Conservation (phyloP, 2,329 filamentous ascomycete species). For the Cladophialophora immunda region DNA sequence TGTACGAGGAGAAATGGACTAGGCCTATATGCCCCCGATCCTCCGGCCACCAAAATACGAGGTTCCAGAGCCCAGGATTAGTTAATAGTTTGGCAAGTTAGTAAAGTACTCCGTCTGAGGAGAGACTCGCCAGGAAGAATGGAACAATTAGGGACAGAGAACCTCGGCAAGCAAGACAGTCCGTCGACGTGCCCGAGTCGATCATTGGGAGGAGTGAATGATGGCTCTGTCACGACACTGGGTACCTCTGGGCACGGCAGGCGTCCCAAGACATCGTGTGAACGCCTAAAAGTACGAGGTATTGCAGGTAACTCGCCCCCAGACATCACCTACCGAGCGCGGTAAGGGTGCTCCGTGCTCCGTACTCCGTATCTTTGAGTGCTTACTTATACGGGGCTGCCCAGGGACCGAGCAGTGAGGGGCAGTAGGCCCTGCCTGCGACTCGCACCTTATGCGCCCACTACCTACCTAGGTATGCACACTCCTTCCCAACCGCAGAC, state of each 20-base stretch:
- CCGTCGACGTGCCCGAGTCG: background rate
- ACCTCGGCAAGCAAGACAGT: background rate
- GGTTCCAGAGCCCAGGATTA: background rate
- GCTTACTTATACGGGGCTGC: background rate
- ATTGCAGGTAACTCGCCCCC: background rate
- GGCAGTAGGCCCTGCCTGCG: background rate
- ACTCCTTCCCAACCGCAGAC: background rate
- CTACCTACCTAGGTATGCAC: background rate
- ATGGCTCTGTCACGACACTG: too few species aligned
- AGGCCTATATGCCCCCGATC: background rate
- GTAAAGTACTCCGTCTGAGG: too few species aligned
- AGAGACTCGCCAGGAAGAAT: background rate
- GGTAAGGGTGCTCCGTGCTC: background rate
- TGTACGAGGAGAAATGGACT: background rate
- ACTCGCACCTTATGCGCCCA: background rate
- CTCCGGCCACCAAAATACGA: background rate
- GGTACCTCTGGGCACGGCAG: background rate
- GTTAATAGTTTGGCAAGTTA: too few species aligned
- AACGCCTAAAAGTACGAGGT: background rate
- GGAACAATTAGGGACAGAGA: background rate
- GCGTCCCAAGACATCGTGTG: too few species aligned
- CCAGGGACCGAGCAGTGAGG: background rate
- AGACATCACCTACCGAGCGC: background rate
- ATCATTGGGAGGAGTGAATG: background rate
- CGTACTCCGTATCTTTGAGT: background rate